Conservation (phyloP, 2,329 filamentous ascomycete species). For the Dendrostoma leiphaemia region DNA sequence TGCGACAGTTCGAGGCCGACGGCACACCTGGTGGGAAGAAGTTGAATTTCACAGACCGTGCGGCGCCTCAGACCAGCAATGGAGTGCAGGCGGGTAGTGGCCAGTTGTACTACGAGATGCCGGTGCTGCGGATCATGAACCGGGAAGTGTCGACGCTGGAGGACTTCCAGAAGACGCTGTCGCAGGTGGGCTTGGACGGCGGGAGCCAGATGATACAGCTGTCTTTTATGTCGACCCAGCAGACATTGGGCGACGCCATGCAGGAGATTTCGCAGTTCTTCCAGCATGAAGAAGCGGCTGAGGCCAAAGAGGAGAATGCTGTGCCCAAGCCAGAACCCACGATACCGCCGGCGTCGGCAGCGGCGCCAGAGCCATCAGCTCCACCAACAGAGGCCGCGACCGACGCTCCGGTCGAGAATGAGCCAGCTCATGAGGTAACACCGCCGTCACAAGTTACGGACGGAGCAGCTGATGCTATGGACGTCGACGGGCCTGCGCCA, state of each 20-base stretch:
- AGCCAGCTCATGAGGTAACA: slow-evolving; percentile 2
- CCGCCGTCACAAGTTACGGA: slow-evolving; percentile 1
- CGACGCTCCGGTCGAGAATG: neutral
- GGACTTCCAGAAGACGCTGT: slow-evolving; percentile 85
- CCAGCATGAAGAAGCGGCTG: slow-evolving; percentile 42
- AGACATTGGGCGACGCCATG: slow-evolving; percentile 84
- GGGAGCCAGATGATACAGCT: slow-evolving; percentile 79
- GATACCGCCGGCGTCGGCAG: slow-evolving; percentile 9
- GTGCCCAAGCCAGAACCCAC: slow-evolving; percentile 6
- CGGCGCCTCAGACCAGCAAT: slow-evolving; percentile 60
- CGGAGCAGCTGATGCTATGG: slow-evolving; percentile 26
- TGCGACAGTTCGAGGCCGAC: slow-evolving; percentile 86
- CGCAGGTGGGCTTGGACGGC: slow-evolving; percentile 81
- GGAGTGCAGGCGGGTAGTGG: slow-evolving; percentile 60
- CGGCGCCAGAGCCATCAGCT: slow-evolving; percentile 3
- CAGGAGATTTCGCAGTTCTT: slow-evolving; percentile 76
- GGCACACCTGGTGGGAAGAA: slow-evolving; percentile 58
- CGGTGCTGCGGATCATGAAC: slow-evolving; percentile 80
- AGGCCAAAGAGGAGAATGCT: slow-evolving; percentile 18
- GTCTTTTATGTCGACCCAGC: slow-evolving; percentile 71
- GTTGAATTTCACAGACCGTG: slow-evolving; percentile 82
- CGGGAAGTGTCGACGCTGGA: slow-evolving; percentile 73
- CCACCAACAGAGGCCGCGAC: neutral
- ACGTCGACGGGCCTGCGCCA: slow-evolving; percentile 21
- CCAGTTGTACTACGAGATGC: slow-evolving; percentile 83